Evolutionary conservation across 1,284 basidiomycete species (phyloP), one percentile per base, ranked within the genome.

Genomic region (Apiotrichum mycotoxinovorans): DNA sequence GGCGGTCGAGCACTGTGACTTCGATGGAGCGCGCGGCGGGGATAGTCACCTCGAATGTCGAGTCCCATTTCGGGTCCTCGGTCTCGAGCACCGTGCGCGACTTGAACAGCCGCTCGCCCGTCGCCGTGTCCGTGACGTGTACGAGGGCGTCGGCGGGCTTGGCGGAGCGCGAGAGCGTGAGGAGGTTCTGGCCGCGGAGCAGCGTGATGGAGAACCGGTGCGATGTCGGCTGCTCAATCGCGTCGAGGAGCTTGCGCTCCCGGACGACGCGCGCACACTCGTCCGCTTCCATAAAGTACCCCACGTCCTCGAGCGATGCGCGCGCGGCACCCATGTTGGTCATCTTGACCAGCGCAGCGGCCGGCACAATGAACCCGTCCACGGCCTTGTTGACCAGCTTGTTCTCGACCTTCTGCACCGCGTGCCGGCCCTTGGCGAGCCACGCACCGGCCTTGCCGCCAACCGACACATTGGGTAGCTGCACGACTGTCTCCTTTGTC

Each of bases 341-440:
- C 18, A 78, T 56, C 51, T 78, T 78, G 54, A 76, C 75, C 40
- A 72, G 73, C 1, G 75, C 69, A 1, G 47, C 30, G 5, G 51
- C 25, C 2, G 58, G 54, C 8, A 60, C 43, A 5, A 54, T 22
- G 48, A 54, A 60, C n/a, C 37, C 54, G 7, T 50, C 54, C 1
- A 27, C 42, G 43, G 45, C 34, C 26, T 44, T 38, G 30, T 52
- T 25, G 17, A 46, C 52, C 25, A 62, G 69, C 58, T 69, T 72
- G 59, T 64, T 67, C 54, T 77, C 74, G 10, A 75, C 55, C 44
- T 60, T 67, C 47, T 73, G 71, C 40, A 74, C 67, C 11, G 73
- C 73, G 41, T 75, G 73, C 52, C 72, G 72, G 40, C 75, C 70
- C 54, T 78, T 78, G 4, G 73, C 73, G 23, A 78, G 56, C 76